Evolutionary conservation across 441 rosid genomes (phyloP), one percentile per base, ranked within the genome.

Genomic region (Sinapis alba): DNA sequence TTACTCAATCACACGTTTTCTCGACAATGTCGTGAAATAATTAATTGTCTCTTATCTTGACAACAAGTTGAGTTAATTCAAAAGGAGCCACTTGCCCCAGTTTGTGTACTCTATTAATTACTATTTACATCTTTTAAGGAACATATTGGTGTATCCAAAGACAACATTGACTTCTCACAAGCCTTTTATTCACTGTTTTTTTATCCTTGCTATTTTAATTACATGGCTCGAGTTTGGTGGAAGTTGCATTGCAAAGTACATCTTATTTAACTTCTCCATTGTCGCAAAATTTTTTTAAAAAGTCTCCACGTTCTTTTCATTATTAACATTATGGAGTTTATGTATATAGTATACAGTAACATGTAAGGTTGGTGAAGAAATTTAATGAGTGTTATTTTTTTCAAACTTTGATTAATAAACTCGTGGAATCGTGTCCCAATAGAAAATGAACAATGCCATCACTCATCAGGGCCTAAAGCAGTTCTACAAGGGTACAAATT

Each of bases 171-270:
- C 7, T 38, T 65, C 18, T 38, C 15, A 26, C 30, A 36, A 53
- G 27, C 15, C 5, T 41, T 62, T 23, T 51, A 51, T 4, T 53
- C 28, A 36, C 26, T 3, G 16, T 20, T 24, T 45, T 19, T 1
- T 4, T 34, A 3, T 4, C 1, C 2, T 43, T 47, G 9, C 6
- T 18, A 32, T 54, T 34, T 23, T 16, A 34, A 65, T 7, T 9
- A 26, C 19, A 16, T 57, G 36, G 27, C 53, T 62, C 47, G 27
- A 75, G 64, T 62, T 64, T 58, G 80, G 75, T 76, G 60, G 75
- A 32, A 64, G 75, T 70, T 76, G 45, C 67, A 45, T 16, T 54
- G 59, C 62, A 30, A 32, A 20, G 74, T 68, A 62, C 64, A 38
- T n/a, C n/a, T 18, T 7, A 38, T 62, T 18, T 69, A 62, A 76